These are phyloP conservation scores for Telfairia occidentalis DNA, from an alignment of 331 rosid genomes.

Conservation along the genomic window DNA sequence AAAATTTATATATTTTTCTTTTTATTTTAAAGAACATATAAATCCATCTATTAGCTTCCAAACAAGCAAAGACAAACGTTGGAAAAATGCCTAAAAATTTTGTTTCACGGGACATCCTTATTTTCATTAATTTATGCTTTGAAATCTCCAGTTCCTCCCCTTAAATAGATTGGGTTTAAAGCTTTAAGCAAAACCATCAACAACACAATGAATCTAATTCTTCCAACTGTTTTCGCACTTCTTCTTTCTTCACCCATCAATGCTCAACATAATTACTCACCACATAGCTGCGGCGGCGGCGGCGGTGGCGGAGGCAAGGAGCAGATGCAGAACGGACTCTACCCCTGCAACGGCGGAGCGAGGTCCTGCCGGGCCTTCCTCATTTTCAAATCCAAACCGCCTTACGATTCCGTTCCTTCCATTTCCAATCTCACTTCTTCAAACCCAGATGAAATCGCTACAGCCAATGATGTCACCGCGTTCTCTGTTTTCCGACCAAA, in stretches of 20 bases:
- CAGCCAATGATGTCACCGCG: constrained; percentile 23
- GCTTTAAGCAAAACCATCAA: background rate
- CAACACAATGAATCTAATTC: constrained; percentile 21
- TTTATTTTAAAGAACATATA: background rate
- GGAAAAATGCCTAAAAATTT: background rate
- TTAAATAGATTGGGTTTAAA: background rate
- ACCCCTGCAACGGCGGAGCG: constrained; percentile 43
- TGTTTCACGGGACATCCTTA: background rate
- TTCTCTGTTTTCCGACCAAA: constrained; percentile 21
- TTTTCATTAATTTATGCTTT: background rate
- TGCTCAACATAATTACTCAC: constrained; percentile 43
- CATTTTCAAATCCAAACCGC: constrained; percentile 39
- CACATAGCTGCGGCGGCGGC: constrained; percentile 17
- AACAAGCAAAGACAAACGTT: background rate
- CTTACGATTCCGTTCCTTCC: constrained; percentile 24
- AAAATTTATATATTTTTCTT: no score
- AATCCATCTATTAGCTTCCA: background rate
- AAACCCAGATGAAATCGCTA: constrained; percentile 30
- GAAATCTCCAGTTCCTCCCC: background rate
- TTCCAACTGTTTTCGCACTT: constrained; percentile 5
- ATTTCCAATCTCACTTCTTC: constrained; percentile 46
- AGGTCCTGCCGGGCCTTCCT: constrained; percentile 39
- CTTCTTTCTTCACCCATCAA: constrained; percentile 4
- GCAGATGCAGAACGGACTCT: constrained; percentile 19
- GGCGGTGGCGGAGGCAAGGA: constrained; percentile 4